Base-by-base conservation (phyloP, 495 filamentous ascomycete genomes). In the Parmelia sp. region DNA sequence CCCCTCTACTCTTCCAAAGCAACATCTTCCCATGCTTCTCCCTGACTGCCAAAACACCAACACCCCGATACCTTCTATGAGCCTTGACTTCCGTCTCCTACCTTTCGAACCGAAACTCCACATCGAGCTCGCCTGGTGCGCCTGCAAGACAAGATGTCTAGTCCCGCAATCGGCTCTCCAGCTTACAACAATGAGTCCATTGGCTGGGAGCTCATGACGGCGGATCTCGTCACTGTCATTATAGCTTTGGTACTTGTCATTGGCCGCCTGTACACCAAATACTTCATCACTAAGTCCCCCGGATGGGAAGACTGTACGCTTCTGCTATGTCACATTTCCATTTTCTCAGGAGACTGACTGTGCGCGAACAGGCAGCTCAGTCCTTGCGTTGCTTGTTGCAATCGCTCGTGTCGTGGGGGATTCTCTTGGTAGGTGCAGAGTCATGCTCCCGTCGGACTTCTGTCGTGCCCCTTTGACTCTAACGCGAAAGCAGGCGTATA, bases 241-340 rank as follows among this genome's bases (percentile, higher is more conserved):
- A 14, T 66, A 14, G 47, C 36, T 39, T 39, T 57, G 10, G 1
- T 47, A 3, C 27, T 49, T 0, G 58, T 66, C 15, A 4, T 45
- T n/a, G 58, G 33, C 17, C 64, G 64, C 19, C 23, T 40, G 23
- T 61, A 55, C 8, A 62, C 58, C 0, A 66, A 62, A 36, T 31
- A 29, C 33, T 35, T 25, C 15, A 36, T 61, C 2, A 61, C 58
- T 3, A 51, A 40, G 17, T 21, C 44, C n/a, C 57, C 58, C 9
- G 64, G 64, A 14, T 66, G 64, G 64, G 64, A 66, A n/a, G 64
- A 66, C 25, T 62, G 51, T 37, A 61, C 0, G 40, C 9, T 25
- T 14, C 1, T 40, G 5, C 21, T 40, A 3, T 6, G 4, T 40
- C n/a, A 31, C 14, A 4, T 25, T 37, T 17, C 1, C 6, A 2